Base-by-base conservation (phyloP, 306 rosid genomes). In the Sphenostylis stenocarpa region DNA sequence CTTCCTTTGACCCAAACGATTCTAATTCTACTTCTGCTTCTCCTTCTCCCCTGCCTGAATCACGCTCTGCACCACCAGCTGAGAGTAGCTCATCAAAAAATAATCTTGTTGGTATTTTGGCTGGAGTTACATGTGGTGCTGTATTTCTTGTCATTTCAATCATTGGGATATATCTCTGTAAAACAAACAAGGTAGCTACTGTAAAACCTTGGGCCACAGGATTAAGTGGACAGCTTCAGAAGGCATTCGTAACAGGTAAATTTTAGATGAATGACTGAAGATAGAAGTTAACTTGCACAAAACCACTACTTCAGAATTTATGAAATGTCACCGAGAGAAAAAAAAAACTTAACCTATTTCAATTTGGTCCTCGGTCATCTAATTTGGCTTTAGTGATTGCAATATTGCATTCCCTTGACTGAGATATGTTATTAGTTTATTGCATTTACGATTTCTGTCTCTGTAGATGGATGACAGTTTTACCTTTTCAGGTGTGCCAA, bases 191-290 rank as follows among this genome's bases (percentile, higher is more conserved):
- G 87, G 96, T 90, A 17, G 81, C 92, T n/a, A 74, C 93, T 6
- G 97, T 92, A 63, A 90, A 83, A 80, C 99, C 99, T 68, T 92
- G 99, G 97, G 92, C 90, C 17, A 89, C 97, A 3, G 99, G 99
- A 80, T 82, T 95, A 83, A 95, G 97, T 3, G 97, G 97, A 81
- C 99, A 95, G 87, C 99, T 95, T 84, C 97, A 92, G 83, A 95
- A 95, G 78, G 99, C 96, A 75, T 90, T 95, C 49, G 86, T 95
- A 51, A 90, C 97, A 14, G 99, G 99, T 95, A 88, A 58, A 31
- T 70, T 69, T 38, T 19, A 45, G 72, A 56, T 19, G 48, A 73
- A 31, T 66, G 57, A 72, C 48, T 66, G 49, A 48, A 70, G 70
- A 44, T 17, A 17, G 60, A 36, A 45, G 82, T 70, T 53, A 48